Conservation (phyloP, 2,329 filamentous ascomycete species). For the Arthrobotrys entomopaga region DNA sequence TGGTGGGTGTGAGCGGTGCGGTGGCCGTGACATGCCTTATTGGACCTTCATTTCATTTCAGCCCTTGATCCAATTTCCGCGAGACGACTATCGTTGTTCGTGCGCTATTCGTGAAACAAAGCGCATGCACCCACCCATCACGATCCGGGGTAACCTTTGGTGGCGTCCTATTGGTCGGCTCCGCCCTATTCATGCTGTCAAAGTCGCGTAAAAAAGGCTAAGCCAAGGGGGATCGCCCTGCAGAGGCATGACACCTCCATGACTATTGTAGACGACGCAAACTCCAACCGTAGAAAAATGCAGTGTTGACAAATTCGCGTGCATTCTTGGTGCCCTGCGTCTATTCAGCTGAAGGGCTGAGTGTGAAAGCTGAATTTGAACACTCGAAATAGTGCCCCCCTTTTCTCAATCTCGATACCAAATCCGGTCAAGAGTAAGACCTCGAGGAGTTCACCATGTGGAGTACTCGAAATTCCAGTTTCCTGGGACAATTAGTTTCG, state of each 20-base stretch:
- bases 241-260: constrained; percentile 1
- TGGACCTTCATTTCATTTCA: constrained; percentile 55
- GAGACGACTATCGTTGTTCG: constrained; percentile 37
- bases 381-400: background rate
- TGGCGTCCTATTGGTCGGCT: constrained; percentile 42
- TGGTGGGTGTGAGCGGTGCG: background rate
- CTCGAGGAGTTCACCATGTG: too few relatives aligned
- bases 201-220: constrained; percentile 37
- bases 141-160: constrained; percentile 41
- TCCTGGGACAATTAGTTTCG: background rate
- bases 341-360: constrained; percentile 48
- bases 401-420: background rate
- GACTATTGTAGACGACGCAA: constrained; percentile 17
- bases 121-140: constrained; percentile 39
- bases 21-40: constrained; percentile 48
- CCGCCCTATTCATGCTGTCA: constrained; percentile 38
- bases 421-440: background rate
- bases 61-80: constrained; percentile 53
- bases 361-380: constrained; percentile 15
- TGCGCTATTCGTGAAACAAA: constrained; percentile 50
- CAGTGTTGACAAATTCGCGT: constrained; percentile 44
- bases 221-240: constrained; percentile 27
- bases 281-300: constrained; percentile 17
- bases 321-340: constrained; percentile 8
- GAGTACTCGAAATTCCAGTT: too few relatives aligned